Base-by-base conservation (phyloP, 306 rosid species). In the Dryas alaskensis region DNA sequence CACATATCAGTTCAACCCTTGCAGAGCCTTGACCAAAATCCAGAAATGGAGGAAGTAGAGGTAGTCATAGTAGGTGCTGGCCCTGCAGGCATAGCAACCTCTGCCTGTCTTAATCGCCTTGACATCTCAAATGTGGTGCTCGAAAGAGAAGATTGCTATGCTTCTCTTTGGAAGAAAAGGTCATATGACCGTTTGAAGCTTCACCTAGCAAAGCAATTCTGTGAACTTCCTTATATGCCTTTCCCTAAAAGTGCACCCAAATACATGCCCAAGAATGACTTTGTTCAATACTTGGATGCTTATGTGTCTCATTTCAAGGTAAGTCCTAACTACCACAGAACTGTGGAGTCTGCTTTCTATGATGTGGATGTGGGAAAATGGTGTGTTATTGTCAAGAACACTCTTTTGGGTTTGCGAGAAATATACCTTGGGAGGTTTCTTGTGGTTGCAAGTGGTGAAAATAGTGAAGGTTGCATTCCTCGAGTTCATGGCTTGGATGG, bases 121-220 rank as follows among this genome's bases (percentile, higher is more conserved):
- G 75, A 78, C 0, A 79, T 83, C 48, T 52, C 83, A 0, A 51
- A 83, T 3, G 50, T 72, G 6, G 46, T 82, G 7, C 67, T 82
- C 2, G 86, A 82, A 37, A 75, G 48, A 58, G 83, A 82, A 19
- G 81, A 79, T 47, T 82, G 73, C 17, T 59, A 27, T 37, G 63
- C 59, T 60, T 82, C 83, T 4, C 79, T 82, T 11, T 82, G 81
- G 86, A 66, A 75, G 72, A 82, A 79, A 3, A 64, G 67, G n/a
- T 27, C 86, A 6, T 82, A 82, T 13, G 78, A 78, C 60, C 51
- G 81, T 0, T n/a, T 82, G 8, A 46, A 75, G 45, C 78, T 74
- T 46, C 80, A 82, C 51, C 47, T 79, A 19, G 78, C 82, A 11
- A 82, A 78, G 42, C 60, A 69, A 0, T 82, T 82, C 19, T 82